Evolutionary conservation across 768 basidiomycete species (phyloP).

Genomic region (Panellus pusillus): DNA sequence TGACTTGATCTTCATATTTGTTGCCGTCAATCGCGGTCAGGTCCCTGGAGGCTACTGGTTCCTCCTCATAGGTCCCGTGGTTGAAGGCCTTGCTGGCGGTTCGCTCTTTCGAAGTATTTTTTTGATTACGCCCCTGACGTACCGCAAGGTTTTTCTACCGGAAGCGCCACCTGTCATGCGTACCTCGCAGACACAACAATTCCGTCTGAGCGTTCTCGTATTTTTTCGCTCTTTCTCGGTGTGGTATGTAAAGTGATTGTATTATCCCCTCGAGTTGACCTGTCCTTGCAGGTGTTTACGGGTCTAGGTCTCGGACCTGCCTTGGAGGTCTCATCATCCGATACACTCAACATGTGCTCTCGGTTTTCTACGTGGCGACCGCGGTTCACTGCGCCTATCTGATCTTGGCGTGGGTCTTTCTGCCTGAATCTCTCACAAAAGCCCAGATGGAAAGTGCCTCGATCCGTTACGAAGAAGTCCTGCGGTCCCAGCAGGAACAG

Average conservation of each 20-base stretch:
- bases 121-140: no score
- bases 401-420: conserved; percentile 39
- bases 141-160: conserved; percentile 38
- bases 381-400: conserved; percentile 40
- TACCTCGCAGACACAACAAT: conserved; percentile 52
- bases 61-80: conserved; percentile 46
- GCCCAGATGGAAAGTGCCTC: conserved; percentile 35
- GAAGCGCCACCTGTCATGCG: conserved; percentile 42
- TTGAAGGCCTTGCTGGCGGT: conserved; percentile 63
- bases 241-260: conserved; percentile 19
- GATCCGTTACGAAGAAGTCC: conserved; percentile 22
- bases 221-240: conserved; percentile 51
- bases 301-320: conserved; percentile 63
- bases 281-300: conserved; percentile 33
- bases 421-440: conserved; percentile 63
- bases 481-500: conserved; percentile 14
- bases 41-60: conserved; percentile 68
- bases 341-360: conserved; percentile 37
- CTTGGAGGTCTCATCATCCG: conserved; percentile 53
- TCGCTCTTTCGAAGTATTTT: conserved; percentile 24
- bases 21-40: conserved; percentile 45
- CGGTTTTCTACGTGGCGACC: conserved; percentile 58
- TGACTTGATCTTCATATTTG: conserved; percentile 54
- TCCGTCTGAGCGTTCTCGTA: conserved; percentile 42
- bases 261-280: no score